Base-by-base conservation (phyloP, 345 rosid genomes). In the Leavenworthia alabamica region DNA sequence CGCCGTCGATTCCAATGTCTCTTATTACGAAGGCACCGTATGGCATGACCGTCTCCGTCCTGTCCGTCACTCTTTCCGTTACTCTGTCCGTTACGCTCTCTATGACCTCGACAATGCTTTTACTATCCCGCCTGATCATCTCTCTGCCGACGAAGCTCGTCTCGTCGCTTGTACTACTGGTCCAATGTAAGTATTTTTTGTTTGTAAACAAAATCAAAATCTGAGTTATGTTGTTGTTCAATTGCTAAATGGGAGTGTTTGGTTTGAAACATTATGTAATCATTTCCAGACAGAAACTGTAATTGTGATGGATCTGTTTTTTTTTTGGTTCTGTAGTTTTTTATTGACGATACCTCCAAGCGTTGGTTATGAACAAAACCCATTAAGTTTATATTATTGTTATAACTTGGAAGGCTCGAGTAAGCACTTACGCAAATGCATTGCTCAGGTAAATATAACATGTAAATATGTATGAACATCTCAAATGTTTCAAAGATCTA, bases 31-130 rank as follows among this genome's bases (percentile, higher is more conserved):
- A 78, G 98, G 98, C 67, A 78, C 75, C 19, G 95, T 91, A 27
- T 86, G 85, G 88, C 96, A 91, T 73, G 80, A 86, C 67, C 95
- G 95, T 50, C 87, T 88, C 74, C 91, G 76, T 15, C 98, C 96
- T 29, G 80, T 78, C 61, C 80, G 72, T 22, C 92, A 91, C 64
- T 80, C 87, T 0, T 89, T 92, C 66, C 77, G 66, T 13, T 86
- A 84, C 78, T 20, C 82, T 4, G 88, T 88, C 11, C 88, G 95
- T 61, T 91, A 84, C 70, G 95, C 89, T 1, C 85, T 92, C 50
- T 66, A 76, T 27, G 90, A 85, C 82, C 90, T 89, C 53, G 90
- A 86, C 52, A 63, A 59, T 26, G 70, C 84, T 0, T 11, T 64
- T 23, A 3, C 22, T 17, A 6, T 63, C 11, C 85, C 91, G 14